phyloP scores from a whole-genome alignment of 2,329 filamentous ascomycete species.

The Daldinia sp. region DNA sequence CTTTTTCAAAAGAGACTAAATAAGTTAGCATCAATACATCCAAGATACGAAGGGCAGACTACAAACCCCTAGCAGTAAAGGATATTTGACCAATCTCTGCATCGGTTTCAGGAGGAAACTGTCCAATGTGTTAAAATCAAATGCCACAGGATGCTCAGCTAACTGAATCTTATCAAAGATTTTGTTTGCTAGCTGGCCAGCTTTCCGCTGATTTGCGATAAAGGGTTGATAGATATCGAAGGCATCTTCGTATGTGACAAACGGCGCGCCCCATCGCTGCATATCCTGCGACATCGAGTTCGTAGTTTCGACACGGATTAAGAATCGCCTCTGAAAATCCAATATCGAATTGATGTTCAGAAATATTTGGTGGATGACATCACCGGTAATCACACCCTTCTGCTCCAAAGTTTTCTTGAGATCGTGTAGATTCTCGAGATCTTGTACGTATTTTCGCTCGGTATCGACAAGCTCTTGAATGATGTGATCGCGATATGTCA shows the following conservation, averaged over 20 bases:
- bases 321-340: conserved; percentile 93
- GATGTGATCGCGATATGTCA: conserved; percentile 85
- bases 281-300: conserved; percentile 81
- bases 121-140: conserved; percentile 87
- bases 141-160: conserved; percentile 82
- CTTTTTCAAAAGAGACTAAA: conserved; percentile 83
- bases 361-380: conserved; percentile 94
- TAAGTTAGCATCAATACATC: conserved; percentile 45
- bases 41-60: not conserved
- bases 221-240: conserved; percentile 97
- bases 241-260: conserved; percentile 83
- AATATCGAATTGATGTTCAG: conserved; percentile 94
- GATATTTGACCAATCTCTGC: conserved; percentile 95
- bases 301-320: conserved; percentile 95
- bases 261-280: conserved; percentile 96
- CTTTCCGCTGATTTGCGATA: conserved; percentile 95
- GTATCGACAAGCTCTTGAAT: conserved; percentile 93
- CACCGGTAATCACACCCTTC: conserved; percentile 87
- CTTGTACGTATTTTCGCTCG: conserved; percentile 97
- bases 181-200: conserved; percentile 83
- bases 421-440: conserved; percentile 92
- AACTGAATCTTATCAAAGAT: conserved; percentile 88
- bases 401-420: conserved; percentile 92
- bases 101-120: conserved; percentile 97
- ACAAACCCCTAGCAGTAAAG: conserved; percentile 83